Evolutionary conservation across 805 yeast genomes (phyloP).

Genomic region (Metschnikowia lochheadii): DNA sequence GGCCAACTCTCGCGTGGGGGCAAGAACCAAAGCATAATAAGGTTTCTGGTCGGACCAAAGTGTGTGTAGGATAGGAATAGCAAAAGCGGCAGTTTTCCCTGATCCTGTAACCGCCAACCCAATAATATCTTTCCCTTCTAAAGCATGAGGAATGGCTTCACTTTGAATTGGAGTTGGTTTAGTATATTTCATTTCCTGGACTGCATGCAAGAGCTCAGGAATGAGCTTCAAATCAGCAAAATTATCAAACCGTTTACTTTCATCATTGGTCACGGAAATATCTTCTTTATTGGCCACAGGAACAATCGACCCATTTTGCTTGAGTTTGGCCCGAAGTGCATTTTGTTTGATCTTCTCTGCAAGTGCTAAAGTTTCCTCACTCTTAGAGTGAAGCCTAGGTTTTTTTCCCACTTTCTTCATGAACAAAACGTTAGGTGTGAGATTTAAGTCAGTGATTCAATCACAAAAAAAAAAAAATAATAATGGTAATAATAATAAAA

Average conservation of each 20-base stretch:
- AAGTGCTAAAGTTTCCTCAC: conserved; percentile 40
- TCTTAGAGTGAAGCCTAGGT: conserved; percentile 13
- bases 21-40: conserved; percentile 81
- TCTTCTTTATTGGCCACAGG: conserved; percentile 1
- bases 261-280: conserved; percentile 7
- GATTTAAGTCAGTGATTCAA: too few relatives aligned
- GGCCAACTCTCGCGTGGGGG: conserved; percentile 83
- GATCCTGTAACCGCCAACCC: conserved; percentile 98
- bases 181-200: conserved; percentile 66
- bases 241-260: conserved; percentile 25
- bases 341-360: conserved; percentile 51
- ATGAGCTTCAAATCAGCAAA: conserved; percentile 62
- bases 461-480: too few relatives aligned
- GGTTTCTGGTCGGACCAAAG: conserved; percentile 88
- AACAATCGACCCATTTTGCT: conserved; percentile 1
- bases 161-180: conserved; percentile 93
- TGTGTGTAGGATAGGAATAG: conserved; percentile 88
- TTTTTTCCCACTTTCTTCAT: conserved; percentile 5
- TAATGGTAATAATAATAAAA: too few relatives aligned
- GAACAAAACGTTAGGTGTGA: too few relatives aligned
- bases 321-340: conserved; percentile 25
- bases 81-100: conserved; percentile 98
- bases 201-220: conserved; percentile 77
- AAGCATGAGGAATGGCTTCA: conserved; percentile 85
- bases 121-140: conserved; percentile 86